These are phyloP conservation scores for Mycena leptocephala DNA, from an alignment of 768 basidiomycete species.

Conservation along the genomic window DNA sequence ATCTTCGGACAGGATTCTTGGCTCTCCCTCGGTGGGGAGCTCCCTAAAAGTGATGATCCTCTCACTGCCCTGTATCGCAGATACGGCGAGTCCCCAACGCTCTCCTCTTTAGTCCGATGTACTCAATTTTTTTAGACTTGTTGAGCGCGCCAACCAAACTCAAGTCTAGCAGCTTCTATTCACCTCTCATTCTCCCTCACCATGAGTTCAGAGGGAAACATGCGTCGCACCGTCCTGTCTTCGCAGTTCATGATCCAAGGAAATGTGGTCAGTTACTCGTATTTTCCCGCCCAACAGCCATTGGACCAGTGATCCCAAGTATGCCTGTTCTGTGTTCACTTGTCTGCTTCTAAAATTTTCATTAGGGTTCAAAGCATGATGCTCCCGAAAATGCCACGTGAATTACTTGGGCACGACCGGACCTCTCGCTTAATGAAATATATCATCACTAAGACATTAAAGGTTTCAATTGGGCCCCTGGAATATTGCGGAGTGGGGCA, in stretches of 20 bases:
- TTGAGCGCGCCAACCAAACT: not conserved
- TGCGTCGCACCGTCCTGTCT: not conserved
- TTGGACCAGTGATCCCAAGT: not conserved
- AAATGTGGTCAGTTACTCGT: not conserved
- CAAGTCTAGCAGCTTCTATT: not conserved
- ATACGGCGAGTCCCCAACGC: not conserved
- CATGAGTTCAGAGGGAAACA: too few relatives aligned
- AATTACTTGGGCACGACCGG: not conserved
- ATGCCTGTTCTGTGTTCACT: not conserved
- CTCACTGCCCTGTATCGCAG: not conserved
- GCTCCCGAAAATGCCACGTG: not conserved
- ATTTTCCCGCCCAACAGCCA: not conserved
- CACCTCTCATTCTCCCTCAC: not conserved
- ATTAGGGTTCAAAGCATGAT: not conserved
- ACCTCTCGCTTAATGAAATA: not conserved
- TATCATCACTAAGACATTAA: not conserved
- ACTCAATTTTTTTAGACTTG: not conserved
- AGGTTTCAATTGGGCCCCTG: not conserved
- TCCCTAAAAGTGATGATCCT: not conserved
- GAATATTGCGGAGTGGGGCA: not conserved
- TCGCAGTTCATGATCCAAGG: not conserved
- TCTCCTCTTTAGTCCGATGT: not conserved
- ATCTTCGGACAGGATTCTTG: not conserved
- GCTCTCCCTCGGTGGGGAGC: not conserved
- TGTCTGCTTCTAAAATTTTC: not conserved